Base-by-base conservation (phyloP, 225 moss, liverwort and hornwort genomes). In the Takakia lepidozioides region DNA sequence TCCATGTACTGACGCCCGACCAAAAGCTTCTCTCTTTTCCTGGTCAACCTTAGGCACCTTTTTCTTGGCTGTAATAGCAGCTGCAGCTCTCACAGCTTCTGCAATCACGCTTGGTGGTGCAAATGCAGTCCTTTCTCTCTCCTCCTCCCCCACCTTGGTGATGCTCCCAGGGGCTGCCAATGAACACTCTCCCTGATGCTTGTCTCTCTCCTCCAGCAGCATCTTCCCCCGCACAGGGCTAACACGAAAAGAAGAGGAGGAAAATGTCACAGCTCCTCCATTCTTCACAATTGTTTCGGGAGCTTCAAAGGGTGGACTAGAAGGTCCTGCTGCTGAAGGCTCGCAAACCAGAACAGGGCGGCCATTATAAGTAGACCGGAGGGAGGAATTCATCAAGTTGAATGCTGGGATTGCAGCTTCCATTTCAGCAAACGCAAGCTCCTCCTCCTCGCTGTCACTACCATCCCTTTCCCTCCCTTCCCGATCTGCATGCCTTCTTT, bases 401-500 rank as follows among this genome's bases (percentile, higher is more conserved):
- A 41, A 55, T 27, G 40, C 56, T 8, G 73, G 72, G 25, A 64
- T 48, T 26, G 65, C 75, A 29, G 68, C 75, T 25, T 72, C 81
- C 67, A 78, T 72, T 43, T 64, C 82, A 41, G 66, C 70, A 38
- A 68, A 76, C 29, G 73, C 70, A 27, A 76, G 72, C 37, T 82
- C 82, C 36, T 76, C 82, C 62, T 76, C 81, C 61, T 76, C 81
- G 51, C 68, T 75, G 48, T 73, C 76, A 44, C 71, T 71, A 9
- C 49, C 51, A n/a, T 47, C 71, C 39, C 66, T 76, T 43, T 65
- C 62, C 29, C 56, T 62, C 28, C 54, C 57, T 27, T 58, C 55
- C 48, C 67, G 32, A 32, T 7, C 7, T 27, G 27, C 46, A 19
- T 46, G 34, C 43, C 62, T 55, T 38, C 48, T 46, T 21, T 37